Evolutionary conservation across 1,284 basidiomycete species (phyloP), one percentile per base, ranked within the genome.

Genomic region (Ustilago shanxiensis): DNA sequence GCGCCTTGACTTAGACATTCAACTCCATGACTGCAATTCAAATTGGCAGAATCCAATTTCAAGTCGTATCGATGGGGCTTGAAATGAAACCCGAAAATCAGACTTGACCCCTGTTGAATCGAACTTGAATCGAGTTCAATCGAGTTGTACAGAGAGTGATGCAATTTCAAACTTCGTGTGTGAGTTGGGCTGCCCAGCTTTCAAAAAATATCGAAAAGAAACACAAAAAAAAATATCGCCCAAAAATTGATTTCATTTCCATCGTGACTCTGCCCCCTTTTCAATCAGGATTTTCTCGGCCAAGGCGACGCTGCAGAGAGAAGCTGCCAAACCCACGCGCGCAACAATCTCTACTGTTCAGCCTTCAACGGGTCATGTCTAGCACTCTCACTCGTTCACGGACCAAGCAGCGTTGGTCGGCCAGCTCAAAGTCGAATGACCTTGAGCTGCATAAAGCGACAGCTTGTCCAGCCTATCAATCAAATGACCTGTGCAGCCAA

Each of bases 101-200:
- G 44, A 13, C 44, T 20, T 20, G 18, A 45, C 44, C 44, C 44
- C 44, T 45, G 18, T 49, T 28, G 24, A 49, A 28, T 28, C 24
- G n/a, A n/a, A 8, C 10, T 49, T 49, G 1, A 49, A 49, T 13
- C n/a, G n/a, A n/a, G n/a, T n/a, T n/a, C n/a, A n/a, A n/a, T n/a
- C n/a, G n/a, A n/a, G n/a, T n/a, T n/a, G n/a, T n/a, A n/a, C n/a
- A n/a, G n/a, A 16, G 10, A 24, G 24, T 49, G 47, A 26, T 49
- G 22, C 26, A 49, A 49, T 49, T 49, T 49, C 11, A 49, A 47
- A 47, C 44, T 47, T n/a, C n/a, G n/a, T 20, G 44, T 47, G 44
- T 47, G 44, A 47, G 22, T 47, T 16, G 37, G n/a, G n/a, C n/a
- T n/a, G n/a, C n/a, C 18, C 37, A 16, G 44, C 44, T 47, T 47